Evolutionary conservation across 192 early-diverging fungal species (phyloP), one percentile per base, ranked within the genome.

Genomic region (Glomus cerebriforme): DNA sequence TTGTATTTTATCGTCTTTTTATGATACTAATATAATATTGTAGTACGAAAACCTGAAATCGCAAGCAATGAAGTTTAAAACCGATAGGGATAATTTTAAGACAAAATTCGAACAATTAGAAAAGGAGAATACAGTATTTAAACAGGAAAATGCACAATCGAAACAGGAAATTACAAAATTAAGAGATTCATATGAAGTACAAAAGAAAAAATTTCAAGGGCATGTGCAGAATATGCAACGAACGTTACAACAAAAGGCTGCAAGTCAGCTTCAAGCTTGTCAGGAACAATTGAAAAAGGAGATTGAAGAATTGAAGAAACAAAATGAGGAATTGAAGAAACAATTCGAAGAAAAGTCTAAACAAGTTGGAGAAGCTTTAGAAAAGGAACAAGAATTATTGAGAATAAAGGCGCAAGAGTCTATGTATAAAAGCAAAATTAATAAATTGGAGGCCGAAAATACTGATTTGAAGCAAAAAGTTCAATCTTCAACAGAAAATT

Each of bases 361-460:
- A 27, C 32, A 68, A 37, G 31, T 68, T 22, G 22, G 39, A 35
- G 66, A 68, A 37, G 66, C 31, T n/a, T n/a, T 13, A n/a, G 66
- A 66, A 31, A 66, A 66, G 19, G 19, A 27, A 17, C 17, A 22
- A 68, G 66, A 68, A 35, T 68, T n/a, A n/a, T 10, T 68, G 19
- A 32, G 66, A n/a, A 22, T 37, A 17, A 68, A 68, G 17, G 66
- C 35, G 3, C 66, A 68, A 68, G 66, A 68, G 8, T 68, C 66
- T 22, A 39, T 68, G 34, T 68, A 39, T 35, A 39, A 29, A 4
- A 68, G 66, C 24, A 68, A 37, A 37, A 39, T 68, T 8, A 68
- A 39, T 34, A 34, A 19, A n/a, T 10, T 68, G 34, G 66, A 68
- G n/a, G 35, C 66, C 17, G 66, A 68, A 43, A 68, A 68, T n/a